Conservation (phyloP, 768 basidiomycete species). For the Hortiboletus flavorubellus region DNA sequence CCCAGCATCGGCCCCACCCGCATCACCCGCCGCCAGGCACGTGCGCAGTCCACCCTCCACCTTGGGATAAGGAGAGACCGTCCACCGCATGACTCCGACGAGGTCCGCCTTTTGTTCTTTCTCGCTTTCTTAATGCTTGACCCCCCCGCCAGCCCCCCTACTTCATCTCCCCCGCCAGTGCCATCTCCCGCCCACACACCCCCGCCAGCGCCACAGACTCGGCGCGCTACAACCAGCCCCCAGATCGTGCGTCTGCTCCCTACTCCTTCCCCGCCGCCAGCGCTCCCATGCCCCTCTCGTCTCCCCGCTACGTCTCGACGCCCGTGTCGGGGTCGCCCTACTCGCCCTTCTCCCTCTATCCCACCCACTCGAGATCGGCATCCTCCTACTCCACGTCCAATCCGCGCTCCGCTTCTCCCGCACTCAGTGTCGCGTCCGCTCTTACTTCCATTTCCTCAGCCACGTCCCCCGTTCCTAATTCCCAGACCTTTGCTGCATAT, state of each 20-base stretch:
- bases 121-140: slow-evolving; percentile 6
- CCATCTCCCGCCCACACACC: slow-evolving; percentile 39
- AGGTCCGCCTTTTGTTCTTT: slow-evolving; percentile 18
- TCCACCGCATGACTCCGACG: slow-evolving; percentile 27
- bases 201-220: slow-evolving; percentile 34
- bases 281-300: slow-evolving; percentile 31
- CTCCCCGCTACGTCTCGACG: slow-evolving; percentile 44
- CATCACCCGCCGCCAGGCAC: slow-evolving; percentile 44
- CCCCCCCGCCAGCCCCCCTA: slow-evolving; percentile 29
- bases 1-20: slow-evolving; percentile 54
- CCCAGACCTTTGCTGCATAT: slow-evolving; percentile 29
- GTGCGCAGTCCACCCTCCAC: slow-evolving; percentile 33
- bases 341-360: slow-evolving; percentile 42
- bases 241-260: slow-evolving; percentile 35
- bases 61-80: slow-evolving; percentile 32
- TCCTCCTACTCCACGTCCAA: slow-evolving; percentile 43
- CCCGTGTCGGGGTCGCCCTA: slow-evolving; percentile 46
- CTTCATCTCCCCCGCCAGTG: slow-evolving; percentile 35
- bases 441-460: slow-evolving; percentile 51
- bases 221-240: slow-evolving; percentile 30
- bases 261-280: slow-evolving; percentile 18
- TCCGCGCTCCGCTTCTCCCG: slow-evolving; percentile 59
- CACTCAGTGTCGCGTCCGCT: slow-evolving; percentile 53
- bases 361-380: slow-evolving; percentile 45
- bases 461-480: slow-evolving; percentile 29